Base-by-base conservation (phyloP, 1,139 yeast genomes). In the Blastobotrys niveus region DNA sequence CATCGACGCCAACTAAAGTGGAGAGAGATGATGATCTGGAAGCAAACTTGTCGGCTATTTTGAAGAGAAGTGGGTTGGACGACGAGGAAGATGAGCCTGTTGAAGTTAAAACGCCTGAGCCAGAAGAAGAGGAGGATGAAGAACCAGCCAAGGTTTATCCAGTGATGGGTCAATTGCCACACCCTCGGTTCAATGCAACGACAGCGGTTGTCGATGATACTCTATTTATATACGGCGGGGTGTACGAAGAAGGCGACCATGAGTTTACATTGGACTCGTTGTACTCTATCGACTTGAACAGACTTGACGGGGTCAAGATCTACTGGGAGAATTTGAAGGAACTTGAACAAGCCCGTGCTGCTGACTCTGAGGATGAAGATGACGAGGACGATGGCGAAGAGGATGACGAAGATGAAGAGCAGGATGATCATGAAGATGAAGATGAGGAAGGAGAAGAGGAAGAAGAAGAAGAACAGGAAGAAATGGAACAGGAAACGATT, bases 141-240 rank as follows among this genome's bases (percentile, higher is more conserved):
- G 69, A 66, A 17, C 64, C 63, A 3, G 64, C 64, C 15, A 65
- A 61, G 33, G 81, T 77, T 48, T 80, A 80, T 53, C 81, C 83
- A 1, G 60, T 79, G 0, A 65, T 78, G 52, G 76, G 70, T 47
- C 78, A 52, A 14, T 64, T 86, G 42, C 97, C 97, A 1, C 97
- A 91, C 59, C 79, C 91, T 5, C 72, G 97, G 58, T 91, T 88
- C 69, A 89, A 91, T 59, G 81, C 96, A 3, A 70, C 91, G 2
- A 77, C 89, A 3, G 81, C 94, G 49, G 95, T 91, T 1, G 80
- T 84, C 30, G 95, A 85, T 56, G 97, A 91, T 60, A 73, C 74
- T 0, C 70, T 88, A 47, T 91, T 80, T 62, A 82, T 91, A n/a
- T 88, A 76, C 60, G 96, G 97, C 22, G 98, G 98, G 56, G 77